phyloP scores from a whole-genome alignment of 345 rosid species.

The Murraya koenigii region DNA sequence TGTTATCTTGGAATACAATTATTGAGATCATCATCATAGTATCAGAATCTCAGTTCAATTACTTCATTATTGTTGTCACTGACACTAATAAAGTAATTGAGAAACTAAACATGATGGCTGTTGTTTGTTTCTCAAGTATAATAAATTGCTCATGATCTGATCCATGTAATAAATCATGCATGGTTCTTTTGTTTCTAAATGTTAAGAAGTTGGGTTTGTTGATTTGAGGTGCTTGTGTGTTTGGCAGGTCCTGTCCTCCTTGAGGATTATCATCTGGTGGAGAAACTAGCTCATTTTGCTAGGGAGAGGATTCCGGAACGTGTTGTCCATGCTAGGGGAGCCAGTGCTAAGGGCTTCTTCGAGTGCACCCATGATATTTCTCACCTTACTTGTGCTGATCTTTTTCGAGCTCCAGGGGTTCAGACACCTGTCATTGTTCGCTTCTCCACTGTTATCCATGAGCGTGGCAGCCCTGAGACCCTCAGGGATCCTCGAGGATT shows the following conservation, averaged over 20 bases:
- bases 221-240: background rate
- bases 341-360: slow-evolving; percentile 97
- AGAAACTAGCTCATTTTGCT: slow-evolving; percentile 87
- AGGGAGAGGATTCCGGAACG: slow-evolving; percentile 97
- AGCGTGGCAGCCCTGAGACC: slow-evolving; percentile 99
- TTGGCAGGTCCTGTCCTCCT: slow-evolving; percentile 84
- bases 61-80: background rate
- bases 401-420: slow-evolving; percentile 86
- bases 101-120: background rate
- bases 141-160: background rate
- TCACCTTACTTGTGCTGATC: slow-evolving; percentile 80
- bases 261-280: slow-evolving; percentile 94
- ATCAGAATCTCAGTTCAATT: background rate
- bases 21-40: background rate
- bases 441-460: slow-evolving; percentile 96
- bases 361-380: slow-evolving; percentile 94
- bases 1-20: background rate
- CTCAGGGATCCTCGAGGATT: slow-evolving; percentile 94
- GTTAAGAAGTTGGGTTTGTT: background rate
- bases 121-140: too few relatives aligned
- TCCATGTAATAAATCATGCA: background rate
- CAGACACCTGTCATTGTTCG: slow-evolving; percentile 96
- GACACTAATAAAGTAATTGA: background rate
- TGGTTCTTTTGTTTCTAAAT: background rate
- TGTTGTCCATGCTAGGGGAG: slow-evolving; percentile 96